Evolutionary conservation across 768 basidiomycete species (phyloP), one percentile per base, ranked within the genome.

Genomic region (Hericium alpestre): DNA sequence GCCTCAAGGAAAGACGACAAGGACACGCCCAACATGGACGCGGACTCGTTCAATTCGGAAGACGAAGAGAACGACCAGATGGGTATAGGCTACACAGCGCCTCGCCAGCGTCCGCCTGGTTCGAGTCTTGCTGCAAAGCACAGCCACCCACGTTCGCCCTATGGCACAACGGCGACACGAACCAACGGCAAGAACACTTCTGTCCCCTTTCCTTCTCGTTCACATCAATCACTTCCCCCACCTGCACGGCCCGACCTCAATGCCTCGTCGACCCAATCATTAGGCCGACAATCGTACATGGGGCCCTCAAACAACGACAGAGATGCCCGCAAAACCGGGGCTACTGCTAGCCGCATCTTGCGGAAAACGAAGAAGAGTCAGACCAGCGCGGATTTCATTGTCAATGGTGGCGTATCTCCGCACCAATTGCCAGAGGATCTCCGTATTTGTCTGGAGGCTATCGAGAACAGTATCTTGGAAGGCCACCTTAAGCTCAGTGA

Each of bases 401-500:
- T 81, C 52, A 64, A 66, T 43, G 77, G 77, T 47, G 76, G 81
- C 6, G 74, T 91, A 16, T 77, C 87, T 6, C 87, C 90, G 0
- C 84, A 86, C 66, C 83, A 86, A 56, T 69, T 99, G 7, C 95
- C 96, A 6, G 90, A 92, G 51, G 93, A 94, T 65, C 67, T 99
- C 50, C 81, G 86, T 53, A 77, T 82, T 63, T 93, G 93, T 64
- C 72, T 98, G 7, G 88, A 93, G 67, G 89, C 92, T 12, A 82
- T 95, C 43, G 85, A 92, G 64, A 80, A 81, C 38, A 88, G 90
- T 23, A 90, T 97, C 48, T 76, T 96, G 54, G 85, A 90, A 43
- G 95, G 96, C 1, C 96, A 99, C 70, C 78, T 86, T 63, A 80
- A 84, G 62, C 78, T 99, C 38, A 87, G 84, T 54, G 87, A 89